Base-by-base conservation (phyloP, 805 yeast genomes). In the Yarrowia divulgata region DNA sequence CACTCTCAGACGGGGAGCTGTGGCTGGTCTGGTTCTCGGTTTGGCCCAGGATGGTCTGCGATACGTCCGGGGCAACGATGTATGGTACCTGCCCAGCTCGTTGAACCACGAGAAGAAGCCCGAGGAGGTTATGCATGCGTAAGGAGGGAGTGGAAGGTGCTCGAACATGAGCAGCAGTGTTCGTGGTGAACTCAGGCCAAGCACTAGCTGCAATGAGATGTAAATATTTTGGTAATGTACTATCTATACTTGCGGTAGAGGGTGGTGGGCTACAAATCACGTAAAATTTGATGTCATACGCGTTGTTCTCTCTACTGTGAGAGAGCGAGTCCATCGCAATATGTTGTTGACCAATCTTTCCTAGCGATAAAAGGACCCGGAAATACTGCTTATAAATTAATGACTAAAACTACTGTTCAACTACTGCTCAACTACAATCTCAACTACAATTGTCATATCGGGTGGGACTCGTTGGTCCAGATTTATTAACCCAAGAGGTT, bases 11-110 rank as follows among this genome's bases (percentile, higher is more conserved):
- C 82, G 83, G 67, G 94, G 93, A 12, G 79, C 85, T 5, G 74
- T 80, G 6, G 77, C 89, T 70, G 97, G 97, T 0, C 71, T 86
- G 2, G 74, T 80, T 2, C 80, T 86, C 57, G 97, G 97, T 0
- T 72, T 89, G 23, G 77, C 85, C 0, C 93, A 92, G 75, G 97
- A 91, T 77, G 77, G 81, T 5, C 75, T 89, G 73, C 83, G 88
- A 40, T 85, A 81, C 72, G 69, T 79, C 1, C 80, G 89, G 73
- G 91, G 91, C 8, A 90, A 88, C 1, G 77, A 82, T 54, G 82
- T 88, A 9, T 90, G 95, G 94, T 90, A 90, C 73, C 69, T 86
- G 64, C 68, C 66, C 14, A 12, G 42, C 7, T 14, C 52, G 19
- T 18, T 60, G 34, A 8, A 45, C 19, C 66, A 60, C 18, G 13